A percentile compares a stretch with the other conserved stretches of the same genome.
These are phyloP conservation scores for Trichophyton equinum DNA, from an alignment of 2,329 filamentous ascomycete species.

Conservation along the genomic window DNA sequence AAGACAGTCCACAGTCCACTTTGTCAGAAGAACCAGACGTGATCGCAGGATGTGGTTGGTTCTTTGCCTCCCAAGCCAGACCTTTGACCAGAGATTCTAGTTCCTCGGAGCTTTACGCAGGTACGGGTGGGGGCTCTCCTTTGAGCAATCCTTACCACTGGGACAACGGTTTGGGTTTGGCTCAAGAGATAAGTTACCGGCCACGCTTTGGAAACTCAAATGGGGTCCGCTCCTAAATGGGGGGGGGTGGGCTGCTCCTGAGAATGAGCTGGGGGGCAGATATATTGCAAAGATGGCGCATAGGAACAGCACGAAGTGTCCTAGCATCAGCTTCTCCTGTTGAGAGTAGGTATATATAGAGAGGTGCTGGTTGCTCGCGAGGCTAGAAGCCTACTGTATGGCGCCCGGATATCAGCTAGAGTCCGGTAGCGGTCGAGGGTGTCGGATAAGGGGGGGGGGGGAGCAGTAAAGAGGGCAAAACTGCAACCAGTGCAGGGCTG, in stretches of 20 bases:
- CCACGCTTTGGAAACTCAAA: slow-evolving; percentile 3
- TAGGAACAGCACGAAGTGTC: not conserved
- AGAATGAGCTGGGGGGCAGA: not conserved
- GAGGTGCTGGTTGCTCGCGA: not conserved
- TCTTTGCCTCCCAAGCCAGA: not conserved
- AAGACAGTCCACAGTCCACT: not conserved
- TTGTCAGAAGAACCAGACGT: not conserved
- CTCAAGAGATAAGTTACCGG: not conserved
- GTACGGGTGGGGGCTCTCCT: not conserved
- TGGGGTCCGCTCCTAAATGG: not conserved
- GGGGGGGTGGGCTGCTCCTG: not conserved
- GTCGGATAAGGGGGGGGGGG: too few relatives aligned
- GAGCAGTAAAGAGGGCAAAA: too few relatives aligned
- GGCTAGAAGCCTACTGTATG: not conserved
- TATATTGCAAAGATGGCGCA: not conserved
- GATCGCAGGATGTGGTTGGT: not conserved
- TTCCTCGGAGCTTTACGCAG: slow-evolving; percentile 1
- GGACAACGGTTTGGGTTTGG: not conserved
- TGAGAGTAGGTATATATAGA: not conserved
- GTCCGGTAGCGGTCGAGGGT: not conserved
- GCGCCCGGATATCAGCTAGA: not conserved
- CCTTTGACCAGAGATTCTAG: not conserved
- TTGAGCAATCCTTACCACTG: not conserved
- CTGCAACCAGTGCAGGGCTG: not conserved
- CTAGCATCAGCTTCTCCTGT: not conserved